Percentiles rank a stretch among this genome's conserved stretches.
Evolutionary conservation across 768 basidiomycete species (phyloP).

Genomic region (Termitomyces bulborhizus): DNA sequence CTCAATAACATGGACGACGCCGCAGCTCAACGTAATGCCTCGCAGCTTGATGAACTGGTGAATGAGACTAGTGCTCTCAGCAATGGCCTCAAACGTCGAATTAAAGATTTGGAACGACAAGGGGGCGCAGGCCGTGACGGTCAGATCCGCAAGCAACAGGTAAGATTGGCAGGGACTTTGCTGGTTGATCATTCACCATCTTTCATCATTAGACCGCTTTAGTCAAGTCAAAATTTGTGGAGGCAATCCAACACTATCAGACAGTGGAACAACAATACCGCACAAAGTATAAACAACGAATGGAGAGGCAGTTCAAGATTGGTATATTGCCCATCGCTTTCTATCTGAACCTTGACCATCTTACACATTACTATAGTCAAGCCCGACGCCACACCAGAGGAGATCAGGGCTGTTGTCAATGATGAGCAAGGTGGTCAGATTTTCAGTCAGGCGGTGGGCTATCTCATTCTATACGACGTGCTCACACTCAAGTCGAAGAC

Average conservation of each 20-base stretch:
- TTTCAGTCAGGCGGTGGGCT: conserved; percentile 78
- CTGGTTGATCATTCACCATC: conserved; percentile 1
- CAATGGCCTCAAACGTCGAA: conserved; percentile 59
- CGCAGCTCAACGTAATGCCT: conserved; percentile 51
- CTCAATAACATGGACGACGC: conserved; percentile 73
- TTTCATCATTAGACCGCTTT: conserved; percentile 40
- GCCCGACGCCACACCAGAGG: conserved; percentile 87
- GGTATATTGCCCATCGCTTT: conserved; percentile 34
- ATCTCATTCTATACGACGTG: not conserved
- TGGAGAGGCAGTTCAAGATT: conserved; percentile 86
- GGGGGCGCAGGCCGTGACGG: conserved; percentile 62
- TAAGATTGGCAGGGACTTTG: conserved; percentile 17
- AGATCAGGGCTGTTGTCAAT: conserved; percentile 81
- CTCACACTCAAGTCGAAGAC: conserved; percentile 7
- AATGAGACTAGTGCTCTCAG: conserved; percentile 69
- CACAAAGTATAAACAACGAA: conserved; percentile 69
- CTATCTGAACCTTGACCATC: not conserved
- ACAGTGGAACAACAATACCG: conserved; percentile 78
- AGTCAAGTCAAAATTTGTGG: conserved; percentile 74
- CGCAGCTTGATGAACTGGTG: conserved; percentile 63
- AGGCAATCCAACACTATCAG: conserved; percentile 82
- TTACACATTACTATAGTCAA: conserved; percentile 50
- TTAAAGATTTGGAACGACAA: conserved; percentile 66
- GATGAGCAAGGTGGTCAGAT: conserved; percentile 79
- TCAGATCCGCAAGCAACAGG: conserved; percentile 76